Evolutionary conservation across 805 yeast genomes (phyloP), one percentile per base, ranked within the genome.

Genomic region (Teunomyces barrocoloradensis): DNA sequence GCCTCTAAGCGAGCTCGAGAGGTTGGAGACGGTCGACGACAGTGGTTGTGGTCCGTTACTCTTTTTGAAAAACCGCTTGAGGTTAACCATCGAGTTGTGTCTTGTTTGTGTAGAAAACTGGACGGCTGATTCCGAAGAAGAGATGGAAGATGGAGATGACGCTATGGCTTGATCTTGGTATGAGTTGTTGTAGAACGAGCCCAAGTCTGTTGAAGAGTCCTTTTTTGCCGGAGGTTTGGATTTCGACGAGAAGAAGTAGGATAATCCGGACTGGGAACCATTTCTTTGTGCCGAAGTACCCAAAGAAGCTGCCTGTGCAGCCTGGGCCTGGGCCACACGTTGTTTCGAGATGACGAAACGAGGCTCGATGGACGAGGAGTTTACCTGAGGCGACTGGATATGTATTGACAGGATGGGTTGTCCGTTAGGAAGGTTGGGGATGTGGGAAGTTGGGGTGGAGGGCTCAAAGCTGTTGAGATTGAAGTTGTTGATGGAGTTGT

Each of bases 331-430:
- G 39, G 76, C 83, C 20, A 84, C 81, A 45, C 87, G 79, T 51
- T 85, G 94, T 57, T 88, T 82, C 9, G 95, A 87, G 34, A 90
- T 85, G 43, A 90, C 82, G 60, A 90, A 89, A 37, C 96, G 75
- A 12, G 95, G 87, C 60, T 89, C 97, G n/a, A 90, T 82, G 28
- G 82, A 76, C 15, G 80, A 67, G 5, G 80, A 64, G 45, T 54
- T 53, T 5, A 86, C 86, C 44, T 76, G 79, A 3, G 94, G 94
- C 0, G 91, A 85, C 45, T 82, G 82, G 47, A 87, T 81, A 49
- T 82, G 81, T 47, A 81, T 84, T 10, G 89, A 82, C 20, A 73
- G 71, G 47, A 80, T 80, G 6, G 79, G 68, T 54, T 79, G 83
- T 17, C 84, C 85, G 57, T 80, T 79, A 7, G 81, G 70, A 41